Evolutionary conservation across 2,329 filamentous ascomycete species (phyloP).

Genomic region (Dactylellina haptotyla): DNA sequence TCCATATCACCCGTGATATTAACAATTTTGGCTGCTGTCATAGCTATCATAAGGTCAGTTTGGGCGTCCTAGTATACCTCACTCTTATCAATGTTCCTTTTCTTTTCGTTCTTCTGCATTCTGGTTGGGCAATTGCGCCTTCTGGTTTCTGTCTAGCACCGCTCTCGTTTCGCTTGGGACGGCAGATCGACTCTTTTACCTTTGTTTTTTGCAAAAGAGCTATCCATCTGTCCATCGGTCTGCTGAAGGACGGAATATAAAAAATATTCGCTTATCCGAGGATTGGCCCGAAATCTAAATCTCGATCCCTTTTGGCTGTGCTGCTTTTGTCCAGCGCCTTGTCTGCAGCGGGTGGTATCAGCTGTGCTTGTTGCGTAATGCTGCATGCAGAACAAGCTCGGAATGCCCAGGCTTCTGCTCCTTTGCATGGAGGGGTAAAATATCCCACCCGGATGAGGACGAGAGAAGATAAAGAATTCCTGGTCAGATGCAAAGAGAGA

Average conservation of each 20-base stretch:
- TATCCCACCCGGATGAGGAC: background rate
- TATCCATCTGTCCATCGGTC: no score
- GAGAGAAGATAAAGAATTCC: background rate
- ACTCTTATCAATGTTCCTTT: background rate
- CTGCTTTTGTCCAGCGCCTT: background rate
- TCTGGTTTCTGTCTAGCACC: constrained; percentile 21
- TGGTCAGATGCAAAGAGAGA: background rate
- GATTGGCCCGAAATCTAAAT: background rate
- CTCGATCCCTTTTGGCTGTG: background rate
- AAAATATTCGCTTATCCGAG: background rate
- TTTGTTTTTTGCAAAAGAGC: background rate
- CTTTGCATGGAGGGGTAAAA: constrained; percentile 36
- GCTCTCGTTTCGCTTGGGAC: background rate
- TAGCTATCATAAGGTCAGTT: background rate
- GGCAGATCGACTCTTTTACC: constrained; percentile 9
- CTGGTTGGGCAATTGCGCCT: background rate
- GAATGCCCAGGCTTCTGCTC: constrained; percentile 30
- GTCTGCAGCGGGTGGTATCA: background rate
- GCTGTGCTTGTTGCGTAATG: constrained; percentile 43
- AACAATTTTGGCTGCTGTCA: no score
- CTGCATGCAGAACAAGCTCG: constrained; percentile 46
- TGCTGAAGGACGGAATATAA: no score
- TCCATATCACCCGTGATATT: background rate
- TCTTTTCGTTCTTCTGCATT: background rate
- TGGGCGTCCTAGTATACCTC: background rate